Evolutionary conservation across 768 basidiomycete genomes (phyloP).

Genomic region (Podaxis sp.): DNA sequence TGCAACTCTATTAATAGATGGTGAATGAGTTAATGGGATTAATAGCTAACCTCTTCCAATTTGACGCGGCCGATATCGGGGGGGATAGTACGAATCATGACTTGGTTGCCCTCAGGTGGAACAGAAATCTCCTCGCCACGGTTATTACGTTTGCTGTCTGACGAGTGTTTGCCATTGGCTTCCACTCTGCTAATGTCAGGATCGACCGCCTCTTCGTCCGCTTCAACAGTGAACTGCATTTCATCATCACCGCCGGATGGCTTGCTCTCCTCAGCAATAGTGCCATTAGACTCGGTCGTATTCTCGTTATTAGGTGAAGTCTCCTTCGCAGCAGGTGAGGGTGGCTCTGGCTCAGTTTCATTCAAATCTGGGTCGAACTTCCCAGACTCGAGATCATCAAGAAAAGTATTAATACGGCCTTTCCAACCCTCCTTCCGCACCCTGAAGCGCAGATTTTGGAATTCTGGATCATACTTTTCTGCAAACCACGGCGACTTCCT

Average conservation of each 20-base stretch:
- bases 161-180: conserved; percentile 48
- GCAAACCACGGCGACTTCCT: conserved; percentile 95
- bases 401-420: conserved; percentile 64
- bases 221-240: conserved; percentile 69
- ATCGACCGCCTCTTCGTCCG: conserved; percentile 66
- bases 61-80: conserved; percentile 88
- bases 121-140: conserved; percentile 73
- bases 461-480: conserved; percentile 90
- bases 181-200: conserved; percentile 52
- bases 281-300: conserved; percentile 35
- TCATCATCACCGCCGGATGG: conserved; percentile 55
- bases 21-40: conserved; percentile 13
- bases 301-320: conserved; percentile 37
- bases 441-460: conserved; percentile 65
- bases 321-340: conserved; percentile 52
- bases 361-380: conserved; percentile 77
- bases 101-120: conserved; percentile 77
- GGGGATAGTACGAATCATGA: conserved; percentile 94
- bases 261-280: conserved; percentile 50
- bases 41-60: conserved; percentile 68
- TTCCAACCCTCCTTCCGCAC: conserved; percentile 85
- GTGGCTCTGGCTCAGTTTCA: conserved; percentile 52
- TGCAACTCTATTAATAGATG: conserved; percentile 6
- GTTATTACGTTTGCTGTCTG: conserved; percentile 43
- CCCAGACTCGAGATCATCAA: conserved; percentile 78